phyloP scores from a whole-genome alignment of 2,329 filamentous ascomycete genomes.

The Pseudogymnoascus destructans region DNA sequence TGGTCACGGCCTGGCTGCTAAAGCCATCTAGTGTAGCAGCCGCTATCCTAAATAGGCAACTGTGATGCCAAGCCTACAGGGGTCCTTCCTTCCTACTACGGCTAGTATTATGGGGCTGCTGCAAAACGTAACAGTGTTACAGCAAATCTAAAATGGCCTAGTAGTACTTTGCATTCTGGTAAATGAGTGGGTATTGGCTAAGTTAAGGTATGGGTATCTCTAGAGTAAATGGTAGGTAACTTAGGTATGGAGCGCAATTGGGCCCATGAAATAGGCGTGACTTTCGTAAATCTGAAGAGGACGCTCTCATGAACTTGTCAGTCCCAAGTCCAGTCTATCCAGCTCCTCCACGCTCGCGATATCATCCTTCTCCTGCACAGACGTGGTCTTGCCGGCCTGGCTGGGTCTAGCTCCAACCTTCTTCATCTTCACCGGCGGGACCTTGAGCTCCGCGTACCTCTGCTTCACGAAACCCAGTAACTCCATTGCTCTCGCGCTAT shows the following conservation, averaged over 20 bases:
- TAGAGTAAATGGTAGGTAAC: not conserved
- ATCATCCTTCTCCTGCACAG: slow-evolving; percentile 13
- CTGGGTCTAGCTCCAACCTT: not conserved
- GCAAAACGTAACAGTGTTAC: no score
- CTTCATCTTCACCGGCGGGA: not conserved
- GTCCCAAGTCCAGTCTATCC: not conserved
- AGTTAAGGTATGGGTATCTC: not conserved
- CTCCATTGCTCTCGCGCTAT: slow-evolving; percentile 20
- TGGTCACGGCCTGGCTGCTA: no score
- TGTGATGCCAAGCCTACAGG: no score
- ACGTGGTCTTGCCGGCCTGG: slow-evolving; percentile 40
- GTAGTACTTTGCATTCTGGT: not conserved
- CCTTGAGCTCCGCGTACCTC: not conserved
- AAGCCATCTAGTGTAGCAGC: no score
- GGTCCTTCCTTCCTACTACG: no score
- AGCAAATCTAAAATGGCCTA: no score
- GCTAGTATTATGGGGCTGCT: no score
- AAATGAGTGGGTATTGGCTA: not conserved
- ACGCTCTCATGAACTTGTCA: not conserved
- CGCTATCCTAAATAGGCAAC: no score
- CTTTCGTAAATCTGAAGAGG: not conserved
- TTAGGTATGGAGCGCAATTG: not conserved
- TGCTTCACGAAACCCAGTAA: slow-evolving; percentile 18
- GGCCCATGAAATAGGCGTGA: not conserved
- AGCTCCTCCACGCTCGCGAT: not conserved